phyloP scores from a whole-genome alignment of 345 rosid species.

The Hibiscus mutabilis region DNA sequence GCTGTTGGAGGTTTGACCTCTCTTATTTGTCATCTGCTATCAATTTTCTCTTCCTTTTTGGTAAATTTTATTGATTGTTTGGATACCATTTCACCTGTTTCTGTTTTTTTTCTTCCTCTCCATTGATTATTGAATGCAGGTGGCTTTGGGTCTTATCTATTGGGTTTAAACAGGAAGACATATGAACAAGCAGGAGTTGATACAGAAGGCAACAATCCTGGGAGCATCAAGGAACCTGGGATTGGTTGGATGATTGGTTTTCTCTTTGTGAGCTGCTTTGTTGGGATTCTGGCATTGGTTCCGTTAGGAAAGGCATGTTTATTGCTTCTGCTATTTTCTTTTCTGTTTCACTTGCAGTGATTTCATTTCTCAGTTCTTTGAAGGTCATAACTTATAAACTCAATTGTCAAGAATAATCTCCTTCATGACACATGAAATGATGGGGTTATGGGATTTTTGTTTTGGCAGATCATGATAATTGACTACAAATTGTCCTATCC shows the following conservation, averaged over 20 bases:
- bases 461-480: slow-evolving; percentile 70
- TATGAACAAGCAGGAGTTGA: slow-evolving; percentile 61
- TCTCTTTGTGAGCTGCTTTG: slow-evolving; percentile 68
- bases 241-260: slow-evolving; percentile 88
- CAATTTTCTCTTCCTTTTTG: neutral
- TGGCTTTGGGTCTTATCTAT: slow-evolving; percentile 87
- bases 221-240: slow-evolving; percentile 71
- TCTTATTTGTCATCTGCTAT: neutral
- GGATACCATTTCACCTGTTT: neutral
- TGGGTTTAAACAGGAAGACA: slow-evolving; percentile 68
- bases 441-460: slow-evolving; percentile 2
- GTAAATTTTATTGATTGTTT: neutral
- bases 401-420: neutral
- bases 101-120: neutral
- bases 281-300: slow-evolving; percentile 74
- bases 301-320: slow-evolving; percentile 71
- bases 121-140: slow-evolving; percentile 33
- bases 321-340: neutral
- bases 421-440: neutral
- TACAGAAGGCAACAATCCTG: slow-evolving; percentile 56
- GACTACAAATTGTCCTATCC: slow-evolving; percentile 69
- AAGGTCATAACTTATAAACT: neutral
- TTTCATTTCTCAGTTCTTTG: neutral
- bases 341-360: neutral
- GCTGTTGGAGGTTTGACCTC: slow-evolving; percentile 61